Evolutionary conservation across 2,329 filamentous ascomycete genomes (phyloP), one percentile per base, ranked within the genome.

Genomic region (Monosporascus sp.): DNA sequence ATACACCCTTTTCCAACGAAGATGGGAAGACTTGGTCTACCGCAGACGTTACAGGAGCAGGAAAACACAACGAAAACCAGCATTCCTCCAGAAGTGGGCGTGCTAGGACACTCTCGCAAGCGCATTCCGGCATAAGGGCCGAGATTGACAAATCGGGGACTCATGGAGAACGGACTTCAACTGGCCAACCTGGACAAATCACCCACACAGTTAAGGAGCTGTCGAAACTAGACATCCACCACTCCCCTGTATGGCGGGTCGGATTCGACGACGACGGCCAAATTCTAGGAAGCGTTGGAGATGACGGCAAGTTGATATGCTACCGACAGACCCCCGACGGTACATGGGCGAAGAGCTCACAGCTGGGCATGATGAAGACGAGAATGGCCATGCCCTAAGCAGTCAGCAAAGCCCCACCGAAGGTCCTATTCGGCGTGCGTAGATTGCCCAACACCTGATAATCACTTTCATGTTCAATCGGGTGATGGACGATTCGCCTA

Each of bases 181-280:
- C 80, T 5, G 80, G 80, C 25, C 74, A 82, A 57, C 81, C 84
- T 3, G 87, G 87, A 0, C 83, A 88, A 60, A 76, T 91, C 24
- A 76, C 74, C 54, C 88, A 92, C 65, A 73, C 76, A 1, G 76
- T 76, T 20, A 80, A 77, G 57, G 81, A 89, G 60, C 77, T 88
- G 1, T 86, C 85, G 8, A 82, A 80, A 62, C 77, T 92, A 8
- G 82, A 85, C 48, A 81, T 79, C 50, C 83, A 89, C 64, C 80
- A 83, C 48, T 85, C 83, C 18, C 86, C 86, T 1, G 86, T 90
- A 2, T 93, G 88, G 88, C 76, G 86, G 22, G 83, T 92, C 2
- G 81, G 81, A 1, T 93, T 91, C 60, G 82, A 85, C 60, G 78
- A 80, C 51, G 77, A 83, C 72, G 87, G 87, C 5, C 86, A 90